Percentiles rank a stretch among this genome's conserved stretches.
These are phyloP conservation scores for Pholiota molesta DNA, from an alignment of 768 basidiomycete genomes.

Conservation along the genomic window DNA sequence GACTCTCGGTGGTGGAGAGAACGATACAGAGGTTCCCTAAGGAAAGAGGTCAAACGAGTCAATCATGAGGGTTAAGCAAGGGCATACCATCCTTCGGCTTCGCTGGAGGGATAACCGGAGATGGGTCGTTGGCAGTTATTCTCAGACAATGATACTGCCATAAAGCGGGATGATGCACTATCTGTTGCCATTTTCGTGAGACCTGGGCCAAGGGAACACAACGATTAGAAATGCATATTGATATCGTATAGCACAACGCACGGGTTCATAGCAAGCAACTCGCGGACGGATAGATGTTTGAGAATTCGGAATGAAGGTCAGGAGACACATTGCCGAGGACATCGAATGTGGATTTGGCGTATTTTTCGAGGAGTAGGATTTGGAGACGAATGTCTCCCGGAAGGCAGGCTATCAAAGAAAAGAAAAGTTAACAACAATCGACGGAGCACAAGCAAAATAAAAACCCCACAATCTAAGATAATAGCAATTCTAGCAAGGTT, in stretches of 20 bases:
- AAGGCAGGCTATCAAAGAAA: slow-evolving; percentile 56
- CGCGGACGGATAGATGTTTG: slow-evolving; percentile 52
- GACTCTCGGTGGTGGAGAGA: slow-evolving; percentile 84
- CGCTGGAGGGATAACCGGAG: slow-evolving; percentile 61
- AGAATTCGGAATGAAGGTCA: slow-evolving; percentile 68
- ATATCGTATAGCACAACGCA: slow-evolving; percentile 41
- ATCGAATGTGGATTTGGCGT: slow-evolving; percentile 81
- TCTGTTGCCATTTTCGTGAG: slow-evolving; percentile 46
- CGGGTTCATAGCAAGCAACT: slow-evolving; percentile 66
- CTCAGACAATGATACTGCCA: slow-evolving; percentile 79
- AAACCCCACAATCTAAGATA: slow-evolving; percentile 58
- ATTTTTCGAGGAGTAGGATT: slow-evolving; percentile 84
- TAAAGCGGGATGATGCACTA: slow-evolving; percentile 64
- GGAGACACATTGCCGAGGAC: slow-evolving; percentile 74
- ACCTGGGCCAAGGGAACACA: slow-evolving; percentile 41
- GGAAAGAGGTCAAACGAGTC: background rate
- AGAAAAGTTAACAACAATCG: slow-evolving; percentile 3
- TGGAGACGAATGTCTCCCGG: slow-evolving; percentile 87
- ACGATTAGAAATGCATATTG: slow-evolving; percentile 37
- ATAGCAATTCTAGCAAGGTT: slow-evolving; percentile 51
- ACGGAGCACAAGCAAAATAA: slow-evolving; percentile 3
- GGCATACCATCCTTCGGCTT: slow-evolving; percentile 73
- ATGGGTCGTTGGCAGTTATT: slow-evolving; percentile 74
- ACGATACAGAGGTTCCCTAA: slow-evolving; percentile 67
- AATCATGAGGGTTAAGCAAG: too few relatives aligned